Conservation (phyloP, 202 grass and related monocot genomes). For the Carex sylvatica region DNA sequence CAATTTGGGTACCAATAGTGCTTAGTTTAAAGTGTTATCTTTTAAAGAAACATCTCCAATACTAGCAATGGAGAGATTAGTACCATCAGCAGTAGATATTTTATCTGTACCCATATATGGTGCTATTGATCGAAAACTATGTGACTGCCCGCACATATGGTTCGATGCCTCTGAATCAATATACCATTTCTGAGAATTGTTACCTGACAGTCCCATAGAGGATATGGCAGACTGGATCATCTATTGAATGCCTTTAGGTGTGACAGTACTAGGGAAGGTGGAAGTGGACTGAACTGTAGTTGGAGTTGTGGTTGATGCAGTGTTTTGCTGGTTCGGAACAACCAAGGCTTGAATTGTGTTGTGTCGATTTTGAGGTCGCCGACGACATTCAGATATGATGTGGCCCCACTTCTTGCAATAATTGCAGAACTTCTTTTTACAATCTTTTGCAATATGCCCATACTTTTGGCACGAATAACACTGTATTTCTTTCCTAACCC, state of each 20-base stretch:
- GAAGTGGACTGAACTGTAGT: background rate
- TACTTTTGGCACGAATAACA: background rate
- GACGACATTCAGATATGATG: background rate
- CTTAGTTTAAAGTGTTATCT: background rate
- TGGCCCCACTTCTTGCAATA: background rate
- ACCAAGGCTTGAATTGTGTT: background rate
- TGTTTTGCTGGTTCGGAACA: background rate
- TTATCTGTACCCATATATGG: background rate
- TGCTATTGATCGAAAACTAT: background rate
- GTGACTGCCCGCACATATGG: background rate
- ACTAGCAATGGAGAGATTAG: background rate
- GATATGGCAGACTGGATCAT: background rate
- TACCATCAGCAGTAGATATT: background rate
- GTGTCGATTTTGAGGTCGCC: background rate
- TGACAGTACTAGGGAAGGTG: background rate
- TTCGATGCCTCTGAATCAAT: background rate
- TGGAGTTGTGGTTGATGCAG: background rate
- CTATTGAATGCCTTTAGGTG: background rate
- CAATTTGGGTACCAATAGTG: background rate
- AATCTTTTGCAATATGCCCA: background rate
- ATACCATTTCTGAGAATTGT: background rate
- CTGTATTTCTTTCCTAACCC: background rate
- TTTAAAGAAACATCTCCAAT: background rate
- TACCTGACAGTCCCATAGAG: background rate
- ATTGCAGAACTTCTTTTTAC: background rate